Evolutionary conservation across 1,284 basidiomycete species (phyloP).

Genomic region (Uromyces viciae-fabae): DNA sequence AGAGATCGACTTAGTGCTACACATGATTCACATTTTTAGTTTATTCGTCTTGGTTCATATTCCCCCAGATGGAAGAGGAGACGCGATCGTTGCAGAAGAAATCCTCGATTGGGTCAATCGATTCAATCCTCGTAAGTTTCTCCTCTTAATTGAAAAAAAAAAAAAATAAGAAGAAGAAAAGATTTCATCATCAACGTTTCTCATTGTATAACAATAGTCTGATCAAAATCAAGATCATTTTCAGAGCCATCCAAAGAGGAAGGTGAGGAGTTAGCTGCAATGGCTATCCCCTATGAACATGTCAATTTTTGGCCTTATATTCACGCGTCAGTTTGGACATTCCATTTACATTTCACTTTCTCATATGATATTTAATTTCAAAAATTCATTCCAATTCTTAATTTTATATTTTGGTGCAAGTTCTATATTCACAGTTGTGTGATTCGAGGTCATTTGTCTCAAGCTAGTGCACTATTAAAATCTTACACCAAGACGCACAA

Average conservation of each 20-base stretch:
- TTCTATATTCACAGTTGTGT: slow-evolving; percentile 31
- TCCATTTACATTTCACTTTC: neutral
- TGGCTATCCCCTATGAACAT: slow-evolving; percentile 36
- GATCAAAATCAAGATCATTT: no score
- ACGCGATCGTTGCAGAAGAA: slow-evolving; percentile 41
- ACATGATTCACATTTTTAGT: slow-evolving; percentile 33
- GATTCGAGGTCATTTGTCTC: slow-evolving; percentile 40
- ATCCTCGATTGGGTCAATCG: slow-evolving; percentile 45
- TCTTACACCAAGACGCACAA: slow-evolving; percentile 38
- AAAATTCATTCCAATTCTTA: neutral
- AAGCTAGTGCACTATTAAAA: slow-evolving; percentile 30
- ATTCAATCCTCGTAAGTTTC: slow-evolving; percentile 36
- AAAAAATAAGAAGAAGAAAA: neutral
- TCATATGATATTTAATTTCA: neutral
- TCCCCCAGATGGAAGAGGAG: slow-evolving; percentile 39
- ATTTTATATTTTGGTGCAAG: neutral
- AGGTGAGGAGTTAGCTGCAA: slow-evolving; percentile 30
- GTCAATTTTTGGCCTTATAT: slow-evolving; percentile 45
- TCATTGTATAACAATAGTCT: no score
- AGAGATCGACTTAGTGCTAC: slow-evolving; percentile 36
- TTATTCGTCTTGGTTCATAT: slow-evolving; percentile 39
- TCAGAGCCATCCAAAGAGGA: slow-evolving; percentile 42
- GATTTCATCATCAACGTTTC: neutral
- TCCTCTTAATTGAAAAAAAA: neutral
- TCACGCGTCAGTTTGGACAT: slow-evolving; percentile 39